Conservation (phyloP, 441 rosid genomes). For the Croton laevigatus region DNA sequence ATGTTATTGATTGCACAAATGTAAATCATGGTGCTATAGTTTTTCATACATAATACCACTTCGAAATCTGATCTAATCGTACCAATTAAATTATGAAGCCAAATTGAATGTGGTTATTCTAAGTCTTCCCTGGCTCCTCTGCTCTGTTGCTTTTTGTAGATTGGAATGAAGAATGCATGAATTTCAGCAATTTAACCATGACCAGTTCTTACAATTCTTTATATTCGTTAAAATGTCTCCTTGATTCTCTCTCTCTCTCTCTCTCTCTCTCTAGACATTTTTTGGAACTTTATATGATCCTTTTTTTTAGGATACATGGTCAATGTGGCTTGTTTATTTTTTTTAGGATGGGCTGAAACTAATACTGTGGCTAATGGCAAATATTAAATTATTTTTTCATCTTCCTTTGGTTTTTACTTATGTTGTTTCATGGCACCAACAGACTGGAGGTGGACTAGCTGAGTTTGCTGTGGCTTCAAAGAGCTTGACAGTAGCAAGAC, state of each 20-base stretch:
- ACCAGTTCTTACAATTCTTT: background rate
- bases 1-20: background rate
- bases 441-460: slow-evolving; percentile 71
- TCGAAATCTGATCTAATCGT: background rate
- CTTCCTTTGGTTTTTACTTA: slow-evolving; percentile 2
- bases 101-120: background rate
- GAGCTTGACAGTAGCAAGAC: slow-evolving; percentile 54
- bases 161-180: background rate
- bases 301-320: background rate
- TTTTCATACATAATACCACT: background rate
- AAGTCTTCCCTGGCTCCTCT: background rate
- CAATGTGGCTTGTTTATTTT: background rate
- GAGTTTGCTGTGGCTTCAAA: slow-evolving; percentile 58
- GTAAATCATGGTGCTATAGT: background rate
- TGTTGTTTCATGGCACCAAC: slow-evolving; percentile 12
- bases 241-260: background rate
- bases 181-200: background rate
- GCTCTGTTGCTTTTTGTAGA: background rate
- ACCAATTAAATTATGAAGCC: background rate
- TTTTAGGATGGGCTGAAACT: background rate
- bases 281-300: background rate
- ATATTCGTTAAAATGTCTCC: background rate
- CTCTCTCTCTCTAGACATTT: background rate
- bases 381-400: background rate
- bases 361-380: background rate